phyloP scores from a whole-genome alignment of 2,329 filamentous ascomycete genomes.

The Berkeleyomyces rouxiae region DNA sequence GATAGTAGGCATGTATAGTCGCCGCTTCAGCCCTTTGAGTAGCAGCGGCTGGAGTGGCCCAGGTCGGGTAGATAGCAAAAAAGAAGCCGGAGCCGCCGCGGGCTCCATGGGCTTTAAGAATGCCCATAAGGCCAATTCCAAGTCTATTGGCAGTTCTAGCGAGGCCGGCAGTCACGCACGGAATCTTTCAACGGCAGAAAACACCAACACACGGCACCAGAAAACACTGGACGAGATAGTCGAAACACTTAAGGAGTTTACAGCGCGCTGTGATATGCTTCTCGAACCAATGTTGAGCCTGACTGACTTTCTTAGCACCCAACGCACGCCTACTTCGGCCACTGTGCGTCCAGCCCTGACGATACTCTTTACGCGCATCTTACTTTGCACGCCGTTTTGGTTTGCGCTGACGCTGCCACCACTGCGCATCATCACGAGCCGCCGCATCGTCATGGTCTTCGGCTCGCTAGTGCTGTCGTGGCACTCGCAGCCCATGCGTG shows the following conservation, averaged over 20 bases:
- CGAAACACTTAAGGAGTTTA: conserved; percentile 80
- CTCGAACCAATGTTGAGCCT: conserved; percentile 76
- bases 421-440: conserved; percentile 69
- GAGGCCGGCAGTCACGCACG: conserved; percentile 24
- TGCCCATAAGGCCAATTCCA: conserved; percentile 18
- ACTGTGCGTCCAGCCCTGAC: conserved; percentile 83
- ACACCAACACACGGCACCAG: conserved; percentile 56
- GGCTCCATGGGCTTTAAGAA: conserved; percentile 19
- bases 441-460: conserved; percentile 65
- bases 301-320: conserved; percentile 85
- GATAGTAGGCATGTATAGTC: conserved; percentile 82
- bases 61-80: conserved; percentile 16
- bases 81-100: not conserved
- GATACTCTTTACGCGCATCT: conserved; percentile 71
- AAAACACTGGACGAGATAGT: conserved; percentile 97
- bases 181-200: conserved; percentile 32
- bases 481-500: conserved; percentile 75
- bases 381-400: conserved; percentile 82
- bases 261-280: conserved; percentile 77
- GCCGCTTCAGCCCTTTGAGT: conserved; percentile 77
- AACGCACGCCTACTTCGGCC: conserved; percentile 76
- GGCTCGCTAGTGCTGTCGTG: conserved; percentile 80
- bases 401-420: conserved; percentile 67
- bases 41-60: conserved; percentile 57
- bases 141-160: conserved; percentile 10